A percentile compares a stretch with the other conserved stretches of the same genome.
These are phyloP conservation scores for Claviceps sp. DNA, from an alignment of 2,329 filamentous ascomycete genomes.

Conservation along the genomic window DNA sequence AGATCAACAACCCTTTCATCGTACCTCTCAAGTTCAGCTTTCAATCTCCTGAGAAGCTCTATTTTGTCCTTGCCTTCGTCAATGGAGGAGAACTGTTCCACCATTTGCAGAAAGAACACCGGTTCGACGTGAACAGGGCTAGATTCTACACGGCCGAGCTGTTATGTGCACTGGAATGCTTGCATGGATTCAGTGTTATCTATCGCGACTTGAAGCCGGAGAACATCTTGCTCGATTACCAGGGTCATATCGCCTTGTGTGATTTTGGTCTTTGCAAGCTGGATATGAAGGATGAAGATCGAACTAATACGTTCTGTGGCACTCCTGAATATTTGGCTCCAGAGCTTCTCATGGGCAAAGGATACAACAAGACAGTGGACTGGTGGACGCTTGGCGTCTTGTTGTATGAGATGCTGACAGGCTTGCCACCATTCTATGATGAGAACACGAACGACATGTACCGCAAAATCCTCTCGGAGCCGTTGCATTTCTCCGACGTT, in stretches of 20 bases:
- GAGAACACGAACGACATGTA: slow-evolving; percentile 99
- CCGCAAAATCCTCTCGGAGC: slow-evolving; percentile 93
- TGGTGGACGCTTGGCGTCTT: slow-evolving; percentile 98
- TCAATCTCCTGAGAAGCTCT: slow-evolving; percentile 96
- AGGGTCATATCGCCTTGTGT: slow-evolving; percentile 92
- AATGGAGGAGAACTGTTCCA: slow-evolving; percentile 98
- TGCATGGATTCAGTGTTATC: slow-evolving; percentile 98
- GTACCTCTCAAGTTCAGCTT: slow-evolving; percentile 98
- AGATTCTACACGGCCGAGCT: slow-evolving; percentile 96
- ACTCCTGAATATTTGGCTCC: slow-evolving; percentile 96
- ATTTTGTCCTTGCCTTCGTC: slow-evolving; percentile 92
- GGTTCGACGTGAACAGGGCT: slow-evolving; percentile 93
- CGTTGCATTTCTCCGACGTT: slow-evolving; percentile 88
- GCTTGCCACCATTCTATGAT: slow-evolving; percentile 93
- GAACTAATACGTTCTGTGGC: slow-evolving; percentile 96
- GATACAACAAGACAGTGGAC: slow-evolving; percentile 95
- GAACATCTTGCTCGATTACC: slow-evolving; percentile 95
- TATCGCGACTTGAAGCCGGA: slow-evolving; percentile 68
- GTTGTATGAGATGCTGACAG: slow-evolving; percentile 97
- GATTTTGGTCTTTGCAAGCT: slow-evolving; percentile 97
- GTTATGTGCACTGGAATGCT: slow-evolving; percentile 84
- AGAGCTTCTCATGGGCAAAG: slow-evolving; percentile 81
- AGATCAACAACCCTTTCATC: slow-evolving; percentile 99
- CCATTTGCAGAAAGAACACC: slow-evolving; percentile 89
- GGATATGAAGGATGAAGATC: slow-evolving; percentile 98